Percentiles rank a stretch among this genome's conserved stretches.
Conservation (phyloP, 345 rosid genomes). For the Geranium brycei region DNA sequence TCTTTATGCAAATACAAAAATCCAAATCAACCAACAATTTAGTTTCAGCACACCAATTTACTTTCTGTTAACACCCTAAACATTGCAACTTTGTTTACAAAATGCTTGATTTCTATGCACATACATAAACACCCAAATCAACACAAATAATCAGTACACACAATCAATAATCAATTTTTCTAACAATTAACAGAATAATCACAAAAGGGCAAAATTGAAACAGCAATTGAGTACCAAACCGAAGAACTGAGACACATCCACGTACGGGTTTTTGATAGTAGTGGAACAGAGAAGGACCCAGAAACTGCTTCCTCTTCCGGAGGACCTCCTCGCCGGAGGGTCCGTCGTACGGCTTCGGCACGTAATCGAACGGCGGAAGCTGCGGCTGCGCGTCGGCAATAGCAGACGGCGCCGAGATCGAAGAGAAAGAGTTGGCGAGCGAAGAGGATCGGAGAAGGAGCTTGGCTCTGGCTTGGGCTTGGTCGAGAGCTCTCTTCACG, state of each 20-base stretch:
- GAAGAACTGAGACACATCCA: constrained; percentile 4
- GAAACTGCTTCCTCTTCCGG: constrained; percentile 61
- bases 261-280: constrained; percentile 76
- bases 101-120: no score
- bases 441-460: neutral
- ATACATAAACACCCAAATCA: no score
- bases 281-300: constrained; percentile 82
- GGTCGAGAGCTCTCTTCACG: constrained; percentile 22
- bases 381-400: constrained; percentile 23
- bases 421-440: constrained; percentile 10
- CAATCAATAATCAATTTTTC: no score
- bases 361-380: constrained; percentile 58
- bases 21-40: no score
- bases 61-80: no score
- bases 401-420: constrained; percentile 21
- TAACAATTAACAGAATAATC: neutral
- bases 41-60: no score
- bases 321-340: constrained; percentile 59
- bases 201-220: neutral
- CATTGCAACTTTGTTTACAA: no score
- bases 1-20: no score
- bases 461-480: constrained; percentile 9
- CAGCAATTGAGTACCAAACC: neutral
- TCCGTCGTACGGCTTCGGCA: constrained; percentile 63
- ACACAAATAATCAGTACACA: no score